Evolutionary conservation across 371 early-diverging fungal genomes (phyloP).

Genomic region (Choanephora cucurbitarum): DNA sequence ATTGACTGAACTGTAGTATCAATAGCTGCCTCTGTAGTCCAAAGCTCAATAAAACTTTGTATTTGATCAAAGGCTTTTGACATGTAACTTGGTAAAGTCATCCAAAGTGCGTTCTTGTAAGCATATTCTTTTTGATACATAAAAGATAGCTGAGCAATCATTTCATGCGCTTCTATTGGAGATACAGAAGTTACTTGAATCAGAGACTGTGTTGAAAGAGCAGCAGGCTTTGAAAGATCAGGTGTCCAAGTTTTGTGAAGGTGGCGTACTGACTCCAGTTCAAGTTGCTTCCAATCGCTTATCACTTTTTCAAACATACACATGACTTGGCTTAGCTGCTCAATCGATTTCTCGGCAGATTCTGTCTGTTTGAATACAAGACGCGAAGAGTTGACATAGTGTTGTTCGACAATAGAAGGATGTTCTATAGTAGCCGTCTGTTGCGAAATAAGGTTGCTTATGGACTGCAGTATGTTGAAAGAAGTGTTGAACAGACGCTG

Average conservation of each 20-base stretch:
- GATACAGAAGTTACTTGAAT: slow-evolving; percentile 21
- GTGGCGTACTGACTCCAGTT: slow-evolving; percentile 14
- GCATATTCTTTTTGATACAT: slow-evolving; percentile 23
- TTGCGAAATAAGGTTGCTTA: slow-evolving; percentile 24
- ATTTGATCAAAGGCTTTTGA: slow-evolving; percentile 7
- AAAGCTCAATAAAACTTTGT: slow-evolving; percentile 14
- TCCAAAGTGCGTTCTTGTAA: slow-evolving; percentile 14
- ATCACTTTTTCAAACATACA: slow-evolving; percentile 8
- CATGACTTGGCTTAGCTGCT: slow-evolving; percentile 1
- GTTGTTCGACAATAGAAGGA: slow-evolving; percentile 1
- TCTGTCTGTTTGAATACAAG: slow-evolving; percentile 28
- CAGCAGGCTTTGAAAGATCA: neutral
- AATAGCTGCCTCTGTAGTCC: slow-evolving; percentile 22
- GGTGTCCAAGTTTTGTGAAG: slow-evolving; percentile 3
- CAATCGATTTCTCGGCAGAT: slow-evolving; percentile 9
- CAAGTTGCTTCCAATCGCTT: slow-evolving; percentile 12
- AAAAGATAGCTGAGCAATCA: slow-evolving; percentile 15
- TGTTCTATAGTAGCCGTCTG: slow-evolving; percentile 15
- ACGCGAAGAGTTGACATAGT: slow-evolving; percentile 6
- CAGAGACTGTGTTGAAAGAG: slow-evolving; percentile 26
- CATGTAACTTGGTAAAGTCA: slow-evolving; percentile 7
- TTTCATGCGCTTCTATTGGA: slow-evolving; percentile 14
- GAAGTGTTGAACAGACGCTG: slow-evolving; percentile 10
- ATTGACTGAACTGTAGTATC: slow-evolving; percentile 12
- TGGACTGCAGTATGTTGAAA: slow-evolving; percentile 5